Evolutionary conservation across 805 yeast genomes (phyloP).

Genomic region (Blastobotrys parvus): DNA sequence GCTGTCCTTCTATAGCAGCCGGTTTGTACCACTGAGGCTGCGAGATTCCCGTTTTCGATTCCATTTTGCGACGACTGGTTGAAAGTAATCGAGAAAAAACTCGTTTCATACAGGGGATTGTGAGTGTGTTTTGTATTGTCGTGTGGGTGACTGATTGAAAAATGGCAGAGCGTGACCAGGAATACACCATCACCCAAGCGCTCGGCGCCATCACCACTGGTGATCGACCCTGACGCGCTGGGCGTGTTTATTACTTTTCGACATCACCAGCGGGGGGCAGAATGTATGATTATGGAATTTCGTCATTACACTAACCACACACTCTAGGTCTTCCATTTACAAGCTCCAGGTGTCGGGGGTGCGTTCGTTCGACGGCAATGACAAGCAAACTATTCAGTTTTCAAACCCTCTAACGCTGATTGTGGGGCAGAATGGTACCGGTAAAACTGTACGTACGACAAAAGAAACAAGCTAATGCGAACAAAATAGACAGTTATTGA

Average conservation of each 20-base stretch:
- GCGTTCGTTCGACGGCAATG: constrained; percentile 81
- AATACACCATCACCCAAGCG: too few species aligned
- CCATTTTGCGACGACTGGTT: constrained; percentile 6
- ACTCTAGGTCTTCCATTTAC: constrained; percentile 1
- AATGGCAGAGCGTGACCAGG: too few species aligned
- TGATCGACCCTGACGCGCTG: too few species aligned
- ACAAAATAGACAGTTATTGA: constrained; percentile 68
- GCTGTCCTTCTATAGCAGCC: constrained; percentile 10
- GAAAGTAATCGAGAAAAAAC: not conserved
- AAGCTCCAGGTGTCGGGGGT: constrained; percentile 72
- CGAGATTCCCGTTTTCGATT: constrained; percentile 14
- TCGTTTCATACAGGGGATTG: not conserved
- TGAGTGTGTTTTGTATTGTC: too few species aligned
- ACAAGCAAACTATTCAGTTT: constrained; percentile 79
- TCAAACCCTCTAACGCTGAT: constrained; percentile 86
- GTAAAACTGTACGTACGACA: constrained; percentile 53
- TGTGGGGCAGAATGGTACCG: constrained; percentile 94
- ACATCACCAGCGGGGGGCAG: too few species aligned
- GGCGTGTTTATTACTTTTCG: too few species aligned
- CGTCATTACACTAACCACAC: too few species aligned
- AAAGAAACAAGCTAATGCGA: not conserved
- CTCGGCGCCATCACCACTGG: too few species aligned
- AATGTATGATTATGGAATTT: too few species aligned
- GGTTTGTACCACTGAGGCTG: constrained; percentile 52
- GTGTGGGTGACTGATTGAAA: too few species aligned